Evolutionary conservation across 2,329 filamentous ascomycete species (phyloP).

Genomic region (Colletotrichum musicola): DNA sequence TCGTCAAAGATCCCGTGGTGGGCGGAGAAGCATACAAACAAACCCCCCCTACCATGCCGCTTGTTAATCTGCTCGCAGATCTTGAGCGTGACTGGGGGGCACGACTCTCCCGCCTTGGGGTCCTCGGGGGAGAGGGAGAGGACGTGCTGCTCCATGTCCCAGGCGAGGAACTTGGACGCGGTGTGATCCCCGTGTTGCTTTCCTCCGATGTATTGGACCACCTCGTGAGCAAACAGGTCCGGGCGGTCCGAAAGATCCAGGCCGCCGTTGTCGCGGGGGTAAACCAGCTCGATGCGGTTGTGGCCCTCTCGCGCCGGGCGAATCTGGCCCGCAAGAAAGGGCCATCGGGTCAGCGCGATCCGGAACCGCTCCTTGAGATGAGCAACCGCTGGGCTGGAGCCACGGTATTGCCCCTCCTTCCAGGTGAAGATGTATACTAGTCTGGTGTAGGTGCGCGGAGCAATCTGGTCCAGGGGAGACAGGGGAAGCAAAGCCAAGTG

Average conservation of each 20-base stretch:
- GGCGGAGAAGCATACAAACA: slow-evolving; percentile 51
- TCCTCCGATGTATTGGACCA: fast-evolving
- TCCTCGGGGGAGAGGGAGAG: slow-evolving; percentile 27
- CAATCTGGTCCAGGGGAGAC: slow-evolving; percentile 24
- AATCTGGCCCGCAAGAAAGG: slow-evolving; percentile 26
- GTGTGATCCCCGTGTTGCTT: no score
- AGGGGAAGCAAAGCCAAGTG: not conserved
- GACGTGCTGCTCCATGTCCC: slow-evolving; percentile 24
- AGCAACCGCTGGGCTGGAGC: fast-evolving
- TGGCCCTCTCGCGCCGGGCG: not conserved
- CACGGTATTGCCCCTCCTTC: not conserved
- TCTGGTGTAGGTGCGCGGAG: slow-evolving; percentile 31
- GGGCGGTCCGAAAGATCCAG: not conserved
- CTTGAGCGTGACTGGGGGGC: slow-evolving; percentile 24
- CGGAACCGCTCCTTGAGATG: not conserved
- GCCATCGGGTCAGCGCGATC: slow-evolving; percentile 7
- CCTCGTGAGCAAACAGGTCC: not conserved
- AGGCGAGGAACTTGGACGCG: not conserved
- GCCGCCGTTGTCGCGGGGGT: not conserved
- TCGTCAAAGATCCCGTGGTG: slow-evolving; percentile 50
- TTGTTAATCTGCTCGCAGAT: not conserved
- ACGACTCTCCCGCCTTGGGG: slow-evolving; percentile 22
- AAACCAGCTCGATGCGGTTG: slow-evolving; percentile 24
- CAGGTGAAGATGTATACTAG: slow-evolving; percentile 14
- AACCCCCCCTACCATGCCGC: not conserved